Evolutionary conservation across 305 asterid genomes (phyloP).

Genomic region (Solanum hybrid): DNA sequence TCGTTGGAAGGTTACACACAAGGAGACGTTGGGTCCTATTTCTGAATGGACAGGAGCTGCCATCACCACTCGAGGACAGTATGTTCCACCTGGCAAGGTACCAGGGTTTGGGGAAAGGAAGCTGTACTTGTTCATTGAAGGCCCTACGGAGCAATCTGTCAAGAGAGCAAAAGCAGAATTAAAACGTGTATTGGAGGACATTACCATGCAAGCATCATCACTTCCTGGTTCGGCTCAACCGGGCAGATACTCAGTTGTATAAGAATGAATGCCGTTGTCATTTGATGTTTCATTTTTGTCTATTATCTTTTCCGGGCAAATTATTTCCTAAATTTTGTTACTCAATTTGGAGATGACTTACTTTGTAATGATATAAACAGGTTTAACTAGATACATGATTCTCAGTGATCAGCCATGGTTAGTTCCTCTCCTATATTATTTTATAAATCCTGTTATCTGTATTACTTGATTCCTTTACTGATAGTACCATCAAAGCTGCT

Average conservation of each 20-base stretch:
- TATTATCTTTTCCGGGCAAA: background rate
- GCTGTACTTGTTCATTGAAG: constrained; percentile 91
- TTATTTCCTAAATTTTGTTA: background rate
- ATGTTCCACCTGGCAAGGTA: constrained; percentile 59
- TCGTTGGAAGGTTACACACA: constrained; percentile 97
- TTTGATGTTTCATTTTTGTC: background rate
- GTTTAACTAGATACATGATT: constrained; percentile 6
- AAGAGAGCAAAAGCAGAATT: constrained; percentile 89
- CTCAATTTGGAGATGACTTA: constrained; percentile 2
- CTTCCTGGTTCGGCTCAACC: constrained; percentile 95
- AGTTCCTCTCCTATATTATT: background rate
- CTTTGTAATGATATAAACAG: constrained; percentile 9
- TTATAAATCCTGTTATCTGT: background rate
- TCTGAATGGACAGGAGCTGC: constrained; percentile 99
- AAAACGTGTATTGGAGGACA: constrained; percentile 89
- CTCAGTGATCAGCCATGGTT: constrained; percentile 1
- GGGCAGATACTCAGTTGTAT: constrained; percentile 77
- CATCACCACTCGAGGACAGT: constrained; percentile 87
- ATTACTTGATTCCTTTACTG: background rate
- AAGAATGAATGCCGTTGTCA: background rate
- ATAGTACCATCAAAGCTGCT: background rate
- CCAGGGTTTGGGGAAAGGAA: constrained; percentile 74
- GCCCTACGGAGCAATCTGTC: constrained; percentile 83
- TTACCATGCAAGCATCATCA: constrained; percentile 64
- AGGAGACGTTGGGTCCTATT: constrained; percentile 91